Percentiles rank a stretch among this genome's conserved stretches.
Evolutionary conservation across 768 basidiomycete species (phyloP).

Genomic region (Lactifluus hygrophoroides): DNA sequence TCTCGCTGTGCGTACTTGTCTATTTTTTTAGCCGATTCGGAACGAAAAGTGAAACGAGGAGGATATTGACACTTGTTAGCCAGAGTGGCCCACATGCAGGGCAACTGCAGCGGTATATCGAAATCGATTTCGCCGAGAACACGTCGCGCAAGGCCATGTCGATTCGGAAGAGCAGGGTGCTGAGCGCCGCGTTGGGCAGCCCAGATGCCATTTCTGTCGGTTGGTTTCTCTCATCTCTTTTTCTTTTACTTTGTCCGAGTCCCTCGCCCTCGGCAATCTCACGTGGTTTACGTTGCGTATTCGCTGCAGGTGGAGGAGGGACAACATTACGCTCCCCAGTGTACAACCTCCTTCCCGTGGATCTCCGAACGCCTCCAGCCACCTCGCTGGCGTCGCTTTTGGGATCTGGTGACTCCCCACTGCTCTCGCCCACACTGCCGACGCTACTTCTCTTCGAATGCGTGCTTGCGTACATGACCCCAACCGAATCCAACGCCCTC

Average conservation of each 20-base stretch:
- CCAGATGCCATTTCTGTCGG: conserved; percentile 36
- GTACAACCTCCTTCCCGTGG: conserved; percentile 69
- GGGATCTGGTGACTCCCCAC: conserved; percentile 22
- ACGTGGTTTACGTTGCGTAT: too few relatives aligned
- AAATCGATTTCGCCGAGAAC: conserved; percentile 85
- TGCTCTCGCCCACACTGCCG: conserved; percentile 57
- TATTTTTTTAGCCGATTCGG: not conserved
- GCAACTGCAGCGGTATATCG: conserved; percentile 56
- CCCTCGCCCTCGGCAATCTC: not conserved
- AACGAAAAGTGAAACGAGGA: not conserved
- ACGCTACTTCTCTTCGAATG: conserved; percentile 91
- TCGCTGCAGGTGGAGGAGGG: conserved; percentile 56
- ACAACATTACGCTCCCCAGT: conserved; percentile 43
- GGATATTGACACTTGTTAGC: conserved; percentile 1
- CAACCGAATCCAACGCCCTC: conserved; percentile 46
- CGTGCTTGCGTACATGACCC: conserved; percentile 80
- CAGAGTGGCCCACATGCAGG: conserved; percentile 51
- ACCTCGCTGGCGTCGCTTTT: conserved; percentile 38
- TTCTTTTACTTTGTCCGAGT: too few relatives aligned
- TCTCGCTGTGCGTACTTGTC: conserved; percentile 51
- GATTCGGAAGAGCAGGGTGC: conserved; percentile 58
- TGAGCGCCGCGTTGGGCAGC: conserved; percentile 43
- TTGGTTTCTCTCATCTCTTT: conserved; percentile 24
- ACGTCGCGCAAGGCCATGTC: conserved; percentile 77
- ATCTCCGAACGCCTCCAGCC: conserved; percentile 57